Base-by-base conservation (phyloP, 805 yeast species). In the Candida manassasensis region DNA sequence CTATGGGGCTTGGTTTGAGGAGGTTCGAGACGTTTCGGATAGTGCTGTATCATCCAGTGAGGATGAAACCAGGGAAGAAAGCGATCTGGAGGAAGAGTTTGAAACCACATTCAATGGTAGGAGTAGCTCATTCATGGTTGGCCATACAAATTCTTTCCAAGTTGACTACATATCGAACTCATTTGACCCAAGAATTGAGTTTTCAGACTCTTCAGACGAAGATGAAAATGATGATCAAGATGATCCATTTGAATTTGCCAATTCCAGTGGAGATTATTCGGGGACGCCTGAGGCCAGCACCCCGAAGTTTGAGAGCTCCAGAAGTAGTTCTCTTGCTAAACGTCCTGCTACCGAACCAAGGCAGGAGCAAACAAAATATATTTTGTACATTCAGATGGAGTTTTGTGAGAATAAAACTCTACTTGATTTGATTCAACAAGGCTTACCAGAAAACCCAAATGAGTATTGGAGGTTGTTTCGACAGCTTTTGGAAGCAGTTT, bases 1-100 rank as follows among this genome's bases (percentile, higher is more conserved):
- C 59, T 93, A 85, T 59, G 95, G 97, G 3, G 96, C 97, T 0
- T 93, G 99, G 99, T 74, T 90, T 4, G 97, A 89, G 52, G 94
- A 86, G 37, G 81, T 79, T 19, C 48, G 53, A 17, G 46, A 49
- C 1, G 39, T 38, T 10, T 27, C 25, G 8, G 18, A 13, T 7
- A 16, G 18, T 19, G 19, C 34, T 7, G 9, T 30, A 21, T 12
- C 7, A 7, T 19, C 33, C 15, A 30, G 33, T 21, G 33, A 30
- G 14, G 15, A 18, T 19, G 33, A 30, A 21, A 21, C 13, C 10
- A 19, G 11, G 15, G 13, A 21, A 4, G 33, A 30, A 21, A 30
- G 26, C 14, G 26, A 21, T 3, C 26, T 21, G 25, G 33, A 30
- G 8, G 32, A 29, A 18, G 43, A 43, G 3, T 19, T 26, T 16